Percentiles rank a stretch among this genome's conserved stretches.
These are phyloP conservation scores for Trichoderma sp. DNA, from an alignment of 2,329 filamentous ascomycete species.

Conservation along the genomic window DNA sequence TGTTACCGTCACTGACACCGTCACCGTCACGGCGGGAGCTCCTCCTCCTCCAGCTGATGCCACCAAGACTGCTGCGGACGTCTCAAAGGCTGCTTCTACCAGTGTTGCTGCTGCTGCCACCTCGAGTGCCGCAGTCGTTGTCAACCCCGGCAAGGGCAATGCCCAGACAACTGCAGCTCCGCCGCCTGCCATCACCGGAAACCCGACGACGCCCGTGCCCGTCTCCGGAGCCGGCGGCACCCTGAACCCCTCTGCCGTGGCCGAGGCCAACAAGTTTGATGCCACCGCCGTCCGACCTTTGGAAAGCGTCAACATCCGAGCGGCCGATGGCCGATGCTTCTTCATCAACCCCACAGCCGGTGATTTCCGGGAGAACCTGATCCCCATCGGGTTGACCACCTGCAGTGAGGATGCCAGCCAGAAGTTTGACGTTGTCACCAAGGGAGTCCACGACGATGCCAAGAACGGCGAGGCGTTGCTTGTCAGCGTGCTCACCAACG, in stretches of 20 bases:
- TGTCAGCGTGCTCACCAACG: constrained; percentile 48
- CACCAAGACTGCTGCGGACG: not conserved
- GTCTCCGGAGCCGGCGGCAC: constrained; percentile 50
- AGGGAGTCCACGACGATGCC: constrained; percentile 48
- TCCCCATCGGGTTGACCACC: constrained; percentile 44
- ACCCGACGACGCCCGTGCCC: constrained; percentile 43
- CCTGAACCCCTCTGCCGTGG: constrained; percentile 48
- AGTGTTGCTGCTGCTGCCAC: not conserved
- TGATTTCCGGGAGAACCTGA: constrained; percentile 53
- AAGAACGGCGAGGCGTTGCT: constrained; percentile 40
- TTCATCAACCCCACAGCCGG: constrained; percentile 50
- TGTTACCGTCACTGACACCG: not conserved
- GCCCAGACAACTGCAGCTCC: not conserved
- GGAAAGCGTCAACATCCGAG: constrained; percentile 43
- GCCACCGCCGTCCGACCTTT: constrained; percentile 46
- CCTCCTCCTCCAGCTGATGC: not conserved
- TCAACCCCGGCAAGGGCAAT: not conserved
- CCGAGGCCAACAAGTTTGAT: constrained; percentile 47
- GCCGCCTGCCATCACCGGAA: constrained; percentile 23
- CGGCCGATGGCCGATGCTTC: constrained; percentile 49
- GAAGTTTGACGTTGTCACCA: constrained; percentile 50
- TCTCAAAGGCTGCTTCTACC: not conserved
- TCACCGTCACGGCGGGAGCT: not conserved
- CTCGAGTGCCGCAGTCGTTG: not conserved
- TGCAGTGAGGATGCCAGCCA: constrained; percentile 46